Evolutionary conservation across 805 yeast species (phyloP).

Genomic region (Pichia phayaonensis): DNA sequence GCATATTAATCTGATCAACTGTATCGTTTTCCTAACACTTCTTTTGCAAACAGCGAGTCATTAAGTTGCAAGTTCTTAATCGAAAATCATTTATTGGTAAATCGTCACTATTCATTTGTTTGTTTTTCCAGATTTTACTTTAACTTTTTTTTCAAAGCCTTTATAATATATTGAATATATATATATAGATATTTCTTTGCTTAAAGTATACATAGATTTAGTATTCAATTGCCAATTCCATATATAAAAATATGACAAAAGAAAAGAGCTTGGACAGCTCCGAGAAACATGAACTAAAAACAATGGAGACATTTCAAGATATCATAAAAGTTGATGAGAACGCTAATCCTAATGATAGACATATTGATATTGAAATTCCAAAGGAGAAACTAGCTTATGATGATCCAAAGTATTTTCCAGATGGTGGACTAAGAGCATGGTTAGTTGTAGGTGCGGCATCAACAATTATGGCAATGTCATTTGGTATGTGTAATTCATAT

Average conservation of each 20-base stretch:
- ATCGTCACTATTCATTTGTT: too few species aligned
- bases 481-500: constrained; percentile 52
- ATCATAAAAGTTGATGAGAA: background rate
- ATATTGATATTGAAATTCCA: background rate
- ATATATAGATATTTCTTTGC: too few species aligned
- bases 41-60: too few species aligned
- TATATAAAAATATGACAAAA: background rate
- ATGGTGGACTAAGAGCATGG: constrained; percentile 50
- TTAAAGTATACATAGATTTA: too few species aligned
- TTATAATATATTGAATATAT: too few species aligned
- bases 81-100: too few species aligned
- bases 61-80: too few species aligned
- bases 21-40: too few species aligned
- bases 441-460: constrained; percentile 43
- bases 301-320: background rate
- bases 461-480: constrained; percentile 39
- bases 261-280: background rate
- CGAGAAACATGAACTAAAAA: background rate
- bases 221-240: background rate
- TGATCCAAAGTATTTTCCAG: constrained; percentile 9
- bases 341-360: background rate
- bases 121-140: too few species aligned
- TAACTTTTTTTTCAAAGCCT: too few species aligned
- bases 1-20: too few species aligned
- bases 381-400: background rate